phyloP scores from a whole-genome alignment of 2,329 filamentous ascomycete genomes.

The Hymenotorrendiella dingleyae region DNA sequence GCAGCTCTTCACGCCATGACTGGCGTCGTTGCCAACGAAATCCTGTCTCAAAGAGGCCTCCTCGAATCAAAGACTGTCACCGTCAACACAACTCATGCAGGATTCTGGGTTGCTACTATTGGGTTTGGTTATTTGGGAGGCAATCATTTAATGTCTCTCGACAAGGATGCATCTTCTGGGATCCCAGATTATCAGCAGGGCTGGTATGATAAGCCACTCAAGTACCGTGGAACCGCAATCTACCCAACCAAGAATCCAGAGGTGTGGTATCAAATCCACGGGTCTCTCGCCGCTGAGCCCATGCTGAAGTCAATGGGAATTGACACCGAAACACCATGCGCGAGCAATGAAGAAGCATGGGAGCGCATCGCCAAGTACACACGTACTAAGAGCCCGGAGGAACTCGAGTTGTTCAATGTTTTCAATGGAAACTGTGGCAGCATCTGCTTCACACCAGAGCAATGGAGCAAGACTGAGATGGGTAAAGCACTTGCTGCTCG shows the following conservation, averaged over 20 bases:
- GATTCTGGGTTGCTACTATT: constrained; percentile 5
- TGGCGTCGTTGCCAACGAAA: constrained; percentile 37
- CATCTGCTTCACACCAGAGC: constrained; percentile 9
- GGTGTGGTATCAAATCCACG: constrained; percentile 67
- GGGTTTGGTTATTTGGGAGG: constrained; percentile 4
- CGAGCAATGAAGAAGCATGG: constrained; percentile 2
- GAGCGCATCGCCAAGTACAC: constrained; percentile 5
- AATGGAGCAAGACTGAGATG: constrained; percentile 11
- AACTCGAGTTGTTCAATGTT: constrained; percentile 7
- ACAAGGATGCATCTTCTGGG: neutral
- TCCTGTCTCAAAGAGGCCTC: constrained; percentile 29
- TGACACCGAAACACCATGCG: constrained; percentile 28
- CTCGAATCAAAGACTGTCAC: constrained; percentile 1
- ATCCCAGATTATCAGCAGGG: constrained; percentile 6
- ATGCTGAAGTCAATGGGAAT: constrained; percentile 63
- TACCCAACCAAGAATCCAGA: constrained; percentile 58
- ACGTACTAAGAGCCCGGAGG: constrained; percentile 1
- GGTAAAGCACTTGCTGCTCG: constrained; percentile 8
- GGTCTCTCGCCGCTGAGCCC: constrained; percentile 61
- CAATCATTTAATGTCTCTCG: constrained; percentile 1
- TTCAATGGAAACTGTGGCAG: constrained; percentile 5
- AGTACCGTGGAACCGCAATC: constrained; percentile 30
- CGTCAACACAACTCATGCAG: constrained; percentile 12
- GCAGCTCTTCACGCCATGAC: constrained; percentile 40
- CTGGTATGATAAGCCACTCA: constrained; percentile 1